Evolutionary conservation across 2,329 filamentous ascomycete species (phyloP).

Genomic region (Fusarium udum): DNA sequence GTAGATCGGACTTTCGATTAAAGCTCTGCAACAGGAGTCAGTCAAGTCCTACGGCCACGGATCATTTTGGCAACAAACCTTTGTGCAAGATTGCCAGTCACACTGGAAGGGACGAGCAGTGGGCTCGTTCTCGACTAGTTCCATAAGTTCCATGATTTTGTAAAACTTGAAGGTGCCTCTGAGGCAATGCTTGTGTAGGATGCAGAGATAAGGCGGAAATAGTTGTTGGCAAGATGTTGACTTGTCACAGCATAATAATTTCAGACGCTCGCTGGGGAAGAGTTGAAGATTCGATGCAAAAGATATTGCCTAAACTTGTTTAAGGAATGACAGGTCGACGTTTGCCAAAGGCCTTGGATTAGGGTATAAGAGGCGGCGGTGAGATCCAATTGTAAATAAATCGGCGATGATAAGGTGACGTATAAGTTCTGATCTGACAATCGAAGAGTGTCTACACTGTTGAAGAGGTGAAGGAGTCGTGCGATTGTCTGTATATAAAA

Average conservation of each 20-base stretch:
- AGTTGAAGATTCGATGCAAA: constrained; percentile 1
- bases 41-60: neutral
- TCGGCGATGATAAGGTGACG: constrained; percentile 1
- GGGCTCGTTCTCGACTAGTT: constrained; percentile 71
- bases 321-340: neutral
- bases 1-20: constrained; percentile 76
- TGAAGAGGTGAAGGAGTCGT: neutral
- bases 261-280: neutral
- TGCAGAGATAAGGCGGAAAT: neutral
- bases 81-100: constrained; percentile 69
- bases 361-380: constrained; percentile 20
- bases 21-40: constrained; percentile 63
- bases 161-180: neutral
- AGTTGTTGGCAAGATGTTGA: constrained; percentile 2
- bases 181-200: neutral
- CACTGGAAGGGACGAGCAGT: constrained; percentile 71
- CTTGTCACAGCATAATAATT: constrained; percentile 28
- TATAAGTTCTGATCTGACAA: neutral
- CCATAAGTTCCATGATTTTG: constrained; percentile 67
- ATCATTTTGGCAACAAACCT: constrained; percentile 56
- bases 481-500: constrained; percentile 5
- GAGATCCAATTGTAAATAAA: neutral
- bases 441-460: neutral
- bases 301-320: neutral
- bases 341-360: constrained; percentile 8